A percentile compares a stretch with the other conserved stretches of the same genome.
Conservation (phyloP, 352 stramenopile genomes). For the Plasmopara viticola region DNA sequence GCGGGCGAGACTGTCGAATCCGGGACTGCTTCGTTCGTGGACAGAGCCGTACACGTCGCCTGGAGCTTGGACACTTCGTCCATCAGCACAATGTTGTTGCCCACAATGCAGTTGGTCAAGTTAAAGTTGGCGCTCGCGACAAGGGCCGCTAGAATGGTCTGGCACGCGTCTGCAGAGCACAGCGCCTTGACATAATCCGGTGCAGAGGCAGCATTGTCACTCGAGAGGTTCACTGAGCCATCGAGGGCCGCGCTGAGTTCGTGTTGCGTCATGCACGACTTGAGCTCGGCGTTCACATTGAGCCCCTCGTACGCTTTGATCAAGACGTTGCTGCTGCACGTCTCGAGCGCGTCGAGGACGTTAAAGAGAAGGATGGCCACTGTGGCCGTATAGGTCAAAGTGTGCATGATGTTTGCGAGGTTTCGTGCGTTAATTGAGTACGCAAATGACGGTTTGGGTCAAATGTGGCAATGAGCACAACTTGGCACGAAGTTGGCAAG, state of each 20-base stretch:
- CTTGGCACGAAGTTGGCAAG: not conserved
- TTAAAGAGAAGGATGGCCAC: slow-evolving; percentile 18
- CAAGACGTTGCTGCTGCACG: slow-evolving; percentile 38
- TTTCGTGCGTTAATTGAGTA: slow-evolving; percentile 3
- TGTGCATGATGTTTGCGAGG: slow-evolving; percentile 10
- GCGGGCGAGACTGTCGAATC: not conserved
- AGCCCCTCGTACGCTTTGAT: slow-evolving; percentile 42
- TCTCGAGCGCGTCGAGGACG: slow-evolving; percentile 19
- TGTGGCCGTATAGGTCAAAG: slow-evolving; percentile 14
- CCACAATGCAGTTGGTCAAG: slow-evolving; percentile 48
- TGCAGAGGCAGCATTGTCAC: slow-evolving; percentile 26
- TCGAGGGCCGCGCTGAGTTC: slow-evolving; percentile 45
- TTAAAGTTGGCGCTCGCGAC: slow-evolving; percentile 44
- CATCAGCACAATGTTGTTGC: slow-evolving; percentile 43
- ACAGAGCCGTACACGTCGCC: slow-evolving; percentile 32
- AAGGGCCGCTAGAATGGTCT: slow-evolving; percentile 38
- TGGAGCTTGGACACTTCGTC: slow-evolving; percentile 39
- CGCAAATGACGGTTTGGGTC: not conserved
- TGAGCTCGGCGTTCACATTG: slow-evolving; percentile 40
- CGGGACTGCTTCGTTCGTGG: not conserved
- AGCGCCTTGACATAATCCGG: slow-evolving; percentile 35
- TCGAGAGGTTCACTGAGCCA: slow-evolving; percentile 36
- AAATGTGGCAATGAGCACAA: slow-evolving; percentile 29
- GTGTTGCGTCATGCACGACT: slow-evolving; percentile 45
- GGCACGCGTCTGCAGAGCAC: slow-evolving; percentile 34